Conservation (phyloP, 805 yeast genomes). For the Nakazawaea holstii region DNA sequence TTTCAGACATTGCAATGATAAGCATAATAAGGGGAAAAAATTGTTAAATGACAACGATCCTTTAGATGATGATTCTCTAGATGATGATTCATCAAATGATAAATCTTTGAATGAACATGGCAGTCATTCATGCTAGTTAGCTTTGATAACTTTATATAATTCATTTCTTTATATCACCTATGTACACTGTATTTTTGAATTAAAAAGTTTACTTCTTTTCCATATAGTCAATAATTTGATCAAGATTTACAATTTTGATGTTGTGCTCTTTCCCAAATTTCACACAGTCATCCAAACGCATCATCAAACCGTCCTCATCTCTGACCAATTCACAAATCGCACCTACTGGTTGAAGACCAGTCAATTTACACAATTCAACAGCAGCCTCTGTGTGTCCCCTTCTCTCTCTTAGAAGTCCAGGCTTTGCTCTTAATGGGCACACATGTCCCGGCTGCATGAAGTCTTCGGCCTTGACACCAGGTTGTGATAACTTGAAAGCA, state of each 20-base stretch:
- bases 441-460: conserved; percentile 93
- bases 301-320: conserved; percentile 93
- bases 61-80: neutral
- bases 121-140: too few relatives aligned
- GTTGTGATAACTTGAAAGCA: conserved; percentile 62
- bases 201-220: conserved; percentile 14
- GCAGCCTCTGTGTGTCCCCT: conserved; percentile 98
- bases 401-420: conserved; percentile 76
- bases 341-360: conserved; percentile 80
- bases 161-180: too few relatives aligned
- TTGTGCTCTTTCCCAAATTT: conserved; percentile 57
- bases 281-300: conserved; percentile 83
- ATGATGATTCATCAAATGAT: too few relatives aligned
- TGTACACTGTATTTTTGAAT: too few relatives aligned
- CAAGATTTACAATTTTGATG: conserved; percentile 74
- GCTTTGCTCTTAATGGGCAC: conserved; percentile 85
- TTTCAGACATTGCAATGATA: conserved; percentile 9
- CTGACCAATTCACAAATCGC: conserved; percentile 92
- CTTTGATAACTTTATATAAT: too few relatives aligned
- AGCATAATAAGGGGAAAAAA: conserved; percentile 7
- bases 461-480: conserved; percentile 49
- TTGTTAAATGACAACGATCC: neutral
- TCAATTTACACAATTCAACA: conserved; percentile 74
- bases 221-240: conserved; percentile 59
- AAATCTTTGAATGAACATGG: too few relatives aligned